A percentile compares a stretch with the other conserved stretches of the same genome.
Conservation (phyloP, 208 protist genomes). For the Naegleria fowleri region DNA sequence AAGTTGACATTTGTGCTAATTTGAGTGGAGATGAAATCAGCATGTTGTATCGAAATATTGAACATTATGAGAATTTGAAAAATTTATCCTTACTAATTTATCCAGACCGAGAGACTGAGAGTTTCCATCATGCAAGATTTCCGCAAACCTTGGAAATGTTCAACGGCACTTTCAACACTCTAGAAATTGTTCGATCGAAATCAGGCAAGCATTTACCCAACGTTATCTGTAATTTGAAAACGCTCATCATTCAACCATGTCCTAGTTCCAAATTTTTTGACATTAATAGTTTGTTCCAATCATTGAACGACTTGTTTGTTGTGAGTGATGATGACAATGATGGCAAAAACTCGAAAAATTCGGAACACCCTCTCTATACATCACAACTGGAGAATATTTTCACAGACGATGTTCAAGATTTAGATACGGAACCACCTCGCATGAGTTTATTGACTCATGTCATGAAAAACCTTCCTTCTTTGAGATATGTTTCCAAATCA, state of each 20-base stretch:
- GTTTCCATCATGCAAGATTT: not conserved
- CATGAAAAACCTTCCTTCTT: not conserved
- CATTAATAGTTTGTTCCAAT: not conserved
- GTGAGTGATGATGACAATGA: not conserved
- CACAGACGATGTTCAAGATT: not conserved
- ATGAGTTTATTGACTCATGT: not conserved
- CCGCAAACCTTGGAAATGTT: not conserved
- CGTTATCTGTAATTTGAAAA: not conserved
- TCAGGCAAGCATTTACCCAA: no score
- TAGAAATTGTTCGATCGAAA: not conserved
- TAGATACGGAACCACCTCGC: not conserved
- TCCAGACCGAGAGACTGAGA: not conserved
- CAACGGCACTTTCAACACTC: not conserved
- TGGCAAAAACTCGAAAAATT: not conserved
- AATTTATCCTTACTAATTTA: not conserved
- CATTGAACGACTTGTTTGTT: not conserved
- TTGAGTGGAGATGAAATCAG: not conserved
- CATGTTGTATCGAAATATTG: not conserved
- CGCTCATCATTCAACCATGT: not conserved
- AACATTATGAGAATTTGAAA: not conserved
- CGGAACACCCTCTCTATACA: not conserved
- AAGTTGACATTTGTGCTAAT: not conserved
- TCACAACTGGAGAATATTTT: no score
- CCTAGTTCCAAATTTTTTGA: not conserved
- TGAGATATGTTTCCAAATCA: not conserved